Percentiles rank a stretch among this genome's conserved stretches.
Conservation (phyloP, 1,284 basidiomycete genomes). For the Naganishia cerealis region DNA sequence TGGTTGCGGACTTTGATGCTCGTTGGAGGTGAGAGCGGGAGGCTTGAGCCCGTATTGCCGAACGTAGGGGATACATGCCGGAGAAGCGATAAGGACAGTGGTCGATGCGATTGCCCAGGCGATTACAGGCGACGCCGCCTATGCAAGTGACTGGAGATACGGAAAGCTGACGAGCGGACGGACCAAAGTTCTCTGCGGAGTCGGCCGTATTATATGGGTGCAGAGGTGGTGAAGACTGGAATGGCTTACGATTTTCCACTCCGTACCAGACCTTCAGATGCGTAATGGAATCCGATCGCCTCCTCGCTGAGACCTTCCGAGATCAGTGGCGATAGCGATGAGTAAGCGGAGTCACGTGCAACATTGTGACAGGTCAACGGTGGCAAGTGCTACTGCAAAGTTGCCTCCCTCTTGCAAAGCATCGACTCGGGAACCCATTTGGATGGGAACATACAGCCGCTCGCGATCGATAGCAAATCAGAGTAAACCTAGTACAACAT, state of each 20-base stretch:
- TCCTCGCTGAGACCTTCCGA: conserved; percentile 15
- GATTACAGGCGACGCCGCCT: conserved; percentile 21
- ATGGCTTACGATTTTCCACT: background rate
- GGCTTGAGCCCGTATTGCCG: conserved; percentile 24
- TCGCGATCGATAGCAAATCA: no score
- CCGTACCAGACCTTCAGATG: conserved; percentile 3
- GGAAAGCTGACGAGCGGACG: background rate
- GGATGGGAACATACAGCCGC: no score
- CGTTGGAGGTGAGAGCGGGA: conserved; percentile 18
- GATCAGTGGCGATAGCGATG: conserved; percentile 6
- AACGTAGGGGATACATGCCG: conserved; percentile 28
- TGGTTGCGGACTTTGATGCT: conserved; percentile 4
- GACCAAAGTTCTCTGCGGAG: background rate
- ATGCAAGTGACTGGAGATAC: background rate
- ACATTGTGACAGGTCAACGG: no score
- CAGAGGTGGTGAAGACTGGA: background rate
- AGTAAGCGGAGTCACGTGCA: conserved; percentile 20
- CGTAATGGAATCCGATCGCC: conserved; percentile 26
- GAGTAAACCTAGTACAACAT: background rate
- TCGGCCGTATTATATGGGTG: background rate
- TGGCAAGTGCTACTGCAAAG: no score
- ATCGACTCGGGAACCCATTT: no score
- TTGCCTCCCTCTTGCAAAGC: no score
- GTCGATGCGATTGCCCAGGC: conserved; percentile 6
- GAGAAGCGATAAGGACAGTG: conserved; percentile 5